Evolutionary conservation across 2,329 filamentous ascomycete genomes (phyloP), one percentile per base, ranked within the genome.

Genomic region (Exophiala bonariae): DNA sequence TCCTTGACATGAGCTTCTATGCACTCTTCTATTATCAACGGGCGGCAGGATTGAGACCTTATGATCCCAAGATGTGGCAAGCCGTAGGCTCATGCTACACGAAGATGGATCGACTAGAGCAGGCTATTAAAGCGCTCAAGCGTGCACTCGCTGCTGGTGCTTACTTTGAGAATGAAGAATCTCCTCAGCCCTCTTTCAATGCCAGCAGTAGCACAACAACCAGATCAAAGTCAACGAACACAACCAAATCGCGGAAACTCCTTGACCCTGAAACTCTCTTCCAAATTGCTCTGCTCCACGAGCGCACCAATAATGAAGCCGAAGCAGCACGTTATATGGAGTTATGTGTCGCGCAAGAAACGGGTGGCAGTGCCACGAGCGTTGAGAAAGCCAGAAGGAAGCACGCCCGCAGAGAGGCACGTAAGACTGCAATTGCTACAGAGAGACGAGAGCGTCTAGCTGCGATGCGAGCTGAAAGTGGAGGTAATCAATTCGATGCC

Each of bases 31-130:
- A 99, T 70, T 96, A 96, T 73, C 95, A 97, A 64, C 89, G 93
- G 47, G 93, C 93, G 0, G 92, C 92, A 1, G 89, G 90, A 0
- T 75, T 99, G 2, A 83, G 91, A n/a, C 90, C 92, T 0, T 96
- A 92, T 77, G 93, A 99, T 59, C 89, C 91, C 0, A 97, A 97
- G 68, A 95, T 99, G 88, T 99, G 93, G 93, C 87, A 93, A 74
- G 93, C 93, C 0, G 90, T 99, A 4, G 93, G 89, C 8, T 87
- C 87, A 26, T 96, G 92, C 64, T 84, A 95, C 55, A 86, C 92
- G 52, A 92, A 91, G 64, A 95, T 96, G 78, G 86, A 85, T 42
- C 83, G 91, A 44, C 77, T 89, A 41, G 79, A 84, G n/a, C 91
- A 96, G 59, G 92, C 89, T 22, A 96, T 99, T 67, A 93, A 95